Conservation (phyloP, 148 eudicot genomes). For the Talinum fruticosum region DNA sequence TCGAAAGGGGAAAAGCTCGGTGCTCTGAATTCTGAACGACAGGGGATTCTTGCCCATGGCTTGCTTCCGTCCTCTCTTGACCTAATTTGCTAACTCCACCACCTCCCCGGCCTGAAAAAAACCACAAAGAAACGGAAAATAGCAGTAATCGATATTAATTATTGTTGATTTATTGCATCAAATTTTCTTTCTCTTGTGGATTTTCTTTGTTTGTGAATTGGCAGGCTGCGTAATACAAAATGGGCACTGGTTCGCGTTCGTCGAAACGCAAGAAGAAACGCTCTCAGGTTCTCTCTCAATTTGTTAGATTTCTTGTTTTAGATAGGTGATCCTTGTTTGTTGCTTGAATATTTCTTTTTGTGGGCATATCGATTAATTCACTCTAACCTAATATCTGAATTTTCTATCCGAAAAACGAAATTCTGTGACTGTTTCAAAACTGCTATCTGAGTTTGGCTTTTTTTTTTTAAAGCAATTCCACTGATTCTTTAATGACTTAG, state of each 20-base stretch:
- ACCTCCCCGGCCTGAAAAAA: too few relatives aligned
- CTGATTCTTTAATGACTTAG: not conserved
- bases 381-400: not conserved
- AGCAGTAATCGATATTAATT: too few relatives aligned
- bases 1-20: too few relatives aligned
- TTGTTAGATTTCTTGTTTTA: slow-evolving; percentile 5
- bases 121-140: too few relatives aligned
- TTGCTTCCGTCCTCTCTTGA: too few relatives aligned
- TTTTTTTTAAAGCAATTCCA: not conserved
- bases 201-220: slow-evolving; percentile 1
- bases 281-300: slow-evolving; percentile 36
- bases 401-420: too few relatives aligned
- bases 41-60: too few relatives aligned
- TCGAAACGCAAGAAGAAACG: slow-evolving; percentile 45
- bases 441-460: not conserved
- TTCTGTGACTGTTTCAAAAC: not conserved
- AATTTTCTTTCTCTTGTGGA: not conserved
- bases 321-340: not conserved
- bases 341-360: not conserved
- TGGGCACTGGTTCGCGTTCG: slow-evolving; percentile 26
- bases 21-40: too few relatives aligned
- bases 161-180: not conserved
- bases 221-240: slow-evolving; percentile 1
- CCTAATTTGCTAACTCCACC: too few relatives aligned
- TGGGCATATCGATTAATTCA: not conserved